Percentiles rank a stretch among this genome's conserved stretches.
Conservation (phyloP, 2,329 filamentous ascomycete genomes). For the Apiospora rasikravindrae region DNA sequence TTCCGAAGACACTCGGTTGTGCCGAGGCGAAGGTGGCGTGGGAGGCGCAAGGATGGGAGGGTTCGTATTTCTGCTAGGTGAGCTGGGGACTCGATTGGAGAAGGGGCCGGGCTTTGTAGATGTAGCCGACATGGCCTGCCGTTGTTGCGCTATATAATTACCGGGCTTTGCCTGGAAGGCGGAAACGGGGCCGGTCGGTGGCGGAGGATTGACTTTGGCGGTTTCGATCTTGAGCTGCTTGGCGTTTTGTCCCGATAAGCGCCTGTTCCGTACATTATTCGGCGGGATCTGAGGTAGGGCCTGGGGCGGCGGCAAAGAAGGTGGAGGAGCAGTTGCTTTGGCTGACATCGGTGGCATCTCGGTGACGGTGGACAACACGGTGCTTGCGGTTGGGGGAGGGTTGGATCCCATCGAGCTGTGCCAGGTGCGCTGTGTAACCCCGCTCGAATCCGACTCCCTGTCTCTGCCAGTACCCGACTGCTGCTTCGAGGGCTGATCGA, state of each 20-base stretch:
- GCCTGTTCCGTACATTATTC: slow-evolving; percentile 70
- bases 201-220: slow-evolving; percentile 36
- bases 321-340: slow-evolving; percentile 31
- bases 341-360: slow-evolving; percentile 53
- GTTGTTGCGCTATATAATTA: slow-evolving; percentile 47
- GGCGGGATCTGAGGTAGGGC: slow-evolving; percentile 51
- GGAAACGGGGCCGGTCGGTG: slow-evolving; percentile 32
- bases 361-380: slow-evolving; percentile 72
- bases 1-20: slow-evolving; percentile 36
- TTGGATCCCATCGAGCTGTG: slow-evolving; percentile 80
- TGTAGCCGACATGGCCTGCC: slow-evolving; percentile 47
- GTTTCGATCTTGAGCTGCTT: slow-evolving; percentile 93
- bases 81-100: slow-evolving; percentile 41
- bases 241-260: slow-evolving; percentile 79
- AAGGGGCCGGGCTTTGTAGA: slow-evolving; percentile 40
- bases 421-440: slow-evolving; percentile 78
- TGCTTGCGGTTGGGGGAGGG: slow-evolving; percentile 70
- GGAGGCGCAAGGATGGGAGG: slow-evolving; percentile 27
- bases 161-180: slow-evolving; percentile 38
- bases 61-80: slow-evolving; percentile 36
- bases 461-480: slow-evolving; percentile 65
- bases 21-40: slow-evolving; percentile 37
- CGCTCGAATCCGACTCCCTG: slow-evolving; percentile 82
- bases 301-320: slow-evolving; percentile 56
- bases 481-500: slow-evolving; percentile 67